Percentiles rank a stretch among this genome's conserved stretches.
These are phyloP conservation scores for Hymenoscyphus linearis DNA, from an alignment of 2,329 filamentous ascomycete genomes.

Conservation along the genomic window DNA sequence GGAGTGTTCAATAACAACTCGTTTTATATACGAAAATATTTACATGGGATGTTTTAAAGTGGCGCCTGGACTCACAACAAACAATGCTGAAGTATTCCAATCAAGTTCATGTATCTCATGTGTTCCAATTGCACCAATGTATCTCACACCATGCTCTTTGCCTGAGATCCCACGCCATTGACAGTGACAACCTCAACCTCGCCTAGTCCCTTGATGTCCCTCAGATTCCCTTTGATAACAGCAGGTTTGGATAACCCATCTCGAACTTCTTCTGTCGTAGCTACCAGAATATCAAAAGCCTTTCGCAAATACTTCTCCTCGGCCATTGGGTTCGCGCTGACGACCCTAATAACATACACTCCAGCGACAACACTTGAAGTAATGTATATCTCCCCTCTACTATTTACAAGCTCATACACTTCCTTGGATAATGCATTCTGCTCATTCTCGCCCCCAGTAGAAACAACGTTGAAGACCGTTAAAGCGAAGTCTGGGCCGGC, in stretches of 20 bases:
- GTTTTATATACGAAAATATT: no score
- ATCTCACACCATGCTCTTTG: background rate
- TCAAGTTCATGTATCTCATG: no score
- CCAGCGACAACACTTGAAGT: slow-evolving; percentile 71
- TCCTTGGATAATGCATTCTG: slow-evolving; percentile 65
- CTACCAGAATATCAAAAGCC: slow-evolving; percentile 69
- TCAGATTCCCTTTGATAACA: slow-evolving; percentile 9
- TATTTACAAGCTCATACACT: slow-evolving; percentile 71
- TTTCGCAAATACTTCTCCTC: slow-evolving; percentile 67
- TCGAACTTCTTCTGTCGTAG: slow-evolving; percentile 29
- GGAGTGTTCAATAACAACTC: no score
- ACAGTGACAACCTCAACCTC: slow-evolving; percentile 15
- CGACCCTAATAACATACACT: slow-evolving; percentile 73
- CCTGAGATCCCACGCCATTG: background rate
- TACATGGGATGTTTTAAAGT: no score
- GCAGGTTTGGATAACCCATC: slow-evolving; percentile 13
- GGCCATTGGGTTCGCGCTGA: slow-evolving; percentile 64
- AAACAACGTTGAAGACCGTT: slow-evolving; percentile 66
- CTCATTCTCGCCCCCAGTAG: slow-evolving; percentile 39
- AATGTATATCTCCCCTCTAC: slow-evolving; percentile 71
- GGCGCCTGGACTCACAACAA: no score
- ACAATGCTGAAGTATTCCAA: no score
- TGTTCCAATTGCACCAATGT: no score
- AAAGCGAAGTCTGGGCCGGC: slow-evolving; percentile 72
- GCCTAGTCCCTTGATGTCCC: slow-evolving; percentile 9